Conservation (phyloP, 2,329 filamentous ascomycete genomes). For the Phaeoacremonium minimum region DNA sequence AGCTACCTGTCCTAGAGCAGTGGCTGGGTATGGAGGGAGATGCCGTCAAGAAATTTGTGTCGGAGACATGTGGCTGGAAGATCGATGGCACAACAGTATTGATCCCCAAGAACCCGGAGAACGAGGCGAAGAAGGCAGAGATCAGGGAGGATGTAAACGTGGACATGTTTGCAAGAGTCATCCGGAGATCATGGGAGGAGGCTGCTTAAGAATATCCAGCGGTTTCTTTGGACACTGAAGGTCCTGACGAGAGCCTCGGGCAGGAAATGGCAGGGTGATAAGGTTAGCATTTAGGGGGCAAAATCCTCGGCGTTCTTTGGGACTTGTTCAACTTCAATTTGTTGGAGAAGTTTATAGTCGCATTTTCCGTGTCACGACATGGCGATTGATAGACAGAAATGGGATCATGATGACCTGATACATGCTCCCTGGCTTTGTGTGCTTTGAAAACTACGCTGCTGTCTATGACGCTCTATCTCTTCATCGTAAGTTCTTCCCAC, state of each 20-base stretch:
- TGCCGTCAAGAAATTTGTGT: conserved; percentile 71
- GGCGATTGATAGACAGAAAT: too few relatives aligned
- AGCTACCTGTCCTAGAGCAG: conserved; percentile 62
- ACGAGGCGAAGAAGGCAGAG: conserved; percentile 93
- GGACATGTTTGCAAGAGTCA: conserved; percentile 76
- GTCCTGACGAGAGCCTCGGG: too few relatives aligned
- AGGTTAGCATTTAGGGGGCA: too few relatives aligned
- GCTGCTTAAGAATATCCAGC: conserved; percentile 58
- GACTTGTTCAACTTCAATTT: too few relatives aligned
- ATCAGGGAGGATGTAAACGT: conserved; percentile 94
- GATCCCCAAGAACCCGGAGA: conserved; percentile 91
- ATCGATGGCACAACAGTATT: conserved; percentile 66
- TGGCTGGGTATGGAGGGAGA: conserved; percentile 70
- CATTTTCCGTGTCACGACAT: too few relatives aligned
- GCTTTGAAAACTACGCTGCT: too few relatives aligned
- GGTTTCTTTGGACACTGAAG: too few relatives aligned
- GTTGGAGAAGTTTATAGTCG: too few relatives aligned
- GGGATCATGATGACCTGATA: too few relatives aligned
- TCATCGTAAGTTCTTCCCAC: conserved; percentile 72
- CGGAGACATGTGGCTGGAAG: conserved; percentile 82
- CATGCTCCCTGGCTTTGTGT: too few relatives aligned
- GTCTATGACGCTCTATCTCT: conserved; percentile 31
- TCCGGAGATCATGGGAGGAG: conserved; percentile 84
- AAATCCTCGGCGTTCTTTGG: too few relatives aligned
- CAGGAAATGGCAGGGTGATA: too few relatives aligned